Percentiles rank a stretch among this genome's conserved stretches.
phyloP scores from a whole-genome alignment of 1,139 yeast genomes.

The Suhomyces bolitotheri region DNA sequence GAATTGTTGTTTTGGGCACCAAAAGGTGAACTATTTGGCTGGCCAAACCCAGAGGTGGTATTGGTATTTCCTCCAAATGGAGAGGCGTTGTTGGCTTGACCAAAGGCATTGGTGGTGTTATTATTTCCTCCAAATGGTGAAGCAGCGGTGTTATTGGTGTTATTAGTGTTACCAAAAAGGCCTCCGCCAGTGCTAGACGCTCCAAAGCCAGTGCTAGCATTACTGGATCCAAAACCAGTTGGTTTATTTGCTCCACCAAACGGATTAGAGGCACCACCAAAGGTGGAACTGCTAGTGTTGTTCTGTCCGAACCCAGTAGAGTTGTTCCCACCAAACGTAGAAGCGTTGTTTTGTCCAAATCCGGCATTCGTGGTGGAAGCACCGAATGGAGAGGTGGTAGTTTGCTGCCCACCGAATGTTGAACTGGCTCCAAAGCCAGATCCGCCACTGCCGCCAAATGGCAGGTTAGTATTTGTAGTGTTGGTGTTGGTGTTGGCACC shows the following conservation, averaged over 20 bases:
- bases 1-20: constrained; percentile 13
- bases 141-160: constrained; percentile 14
- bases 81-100: constrained; percentile 7
- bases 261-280: constrained; percentile 18
- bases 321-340: constrained; percentile 16
- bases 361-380: constrained; percentile 14
- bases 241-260: constrained; percentile 8
- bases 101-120: constrained; percentile 28
- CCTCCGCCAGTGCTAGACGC: constrained; percentile 18
- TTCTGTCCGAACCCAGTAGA: constrained; percentile 14
- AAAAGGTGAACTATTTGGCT: constrained; percentile 16
- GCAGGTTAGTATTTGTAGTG: constrained; percentile 11
- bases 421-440: constrained; percentile 21
- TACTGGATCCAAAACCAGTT: constrained; percentile 14
- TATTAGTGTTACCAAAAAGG: constrained; percentile 29
- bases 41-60: constrained; percentile 20
- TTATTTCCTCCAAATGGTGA: constrained; percentile 13
- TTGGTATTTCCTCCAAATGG: constrained; percentile 18
- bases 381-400: constrained; percentile 22
- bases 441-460: constrained; percentile 13
- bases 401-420: constrained; percentile 22
- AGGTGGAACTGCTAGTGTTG: constrained; percentile 16
- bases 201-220: constrained; percentile 14
- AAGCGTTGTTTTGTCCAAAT: constrained; percentile 12
- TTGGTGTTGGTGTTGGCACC: constrained; percentile 18